Conservation (phyloP, 2,329 filamentous ascomycete species). For the Ophiostoma perfectum region DNA sequence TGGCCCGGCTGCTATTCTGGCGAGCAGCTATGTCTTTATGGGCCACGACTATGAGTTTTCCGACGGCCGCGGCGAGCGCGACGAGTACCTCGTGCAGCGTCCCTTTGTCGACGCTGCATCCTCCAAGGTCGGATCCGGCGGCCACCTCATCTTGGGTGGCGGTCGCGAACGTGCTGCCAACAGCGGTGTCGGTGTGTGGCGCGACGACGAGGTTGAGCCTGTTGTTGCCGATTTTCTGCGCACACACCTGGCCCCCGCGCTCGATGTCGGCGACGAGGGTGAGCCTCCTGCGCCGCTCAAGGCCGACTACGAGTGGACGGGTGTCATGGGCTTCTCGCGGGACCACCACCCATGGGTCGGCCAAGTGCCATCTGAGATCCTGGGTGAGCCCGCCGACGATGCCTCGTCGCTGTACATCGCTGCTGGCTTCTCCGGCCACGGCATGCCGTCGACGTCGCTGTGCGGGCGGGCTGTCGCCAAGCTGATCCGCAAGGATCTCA, state of each 20-base stretch:
- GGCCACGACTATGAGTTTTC: conserved; percentile 33
- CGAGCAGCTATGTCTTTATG: conserved; percentile 60
- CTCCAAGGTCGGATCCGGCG: conserved; percentile 31
- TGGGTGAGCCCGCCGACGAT: not conserved
- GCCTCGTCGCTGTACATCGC: conserved; percentile 48
- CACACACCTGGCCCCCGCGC: conserved; percentile 36
- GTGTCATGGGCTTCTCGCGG: conserved; percentile 70
- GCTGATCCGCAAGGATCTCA: conserved; percentile 43
- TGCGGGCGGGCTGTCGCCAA: conserved; percentile 59
- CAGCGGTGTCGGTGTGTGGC: conserved; percentile 39
- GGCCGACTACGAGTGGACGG: conserved; percentile 65
- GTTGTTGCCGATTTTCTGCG: conserved; percentile 53
- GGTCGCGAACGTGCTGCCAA: conserved; percentile 53
- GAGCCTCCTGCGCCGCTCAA: conserved; percentile 36
- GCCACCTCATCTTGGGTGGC: conserved; percentile 66
- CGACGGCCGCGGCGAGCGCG: conserved; percentile 38
- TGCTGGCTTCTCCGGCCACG: conserved; percentile 67
- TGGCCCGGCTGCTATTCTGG: conserved; percentile 33
- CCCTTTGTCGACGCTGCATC: conserved; percentile 32
- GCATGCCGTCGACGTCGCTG: conserved; percentile 68
- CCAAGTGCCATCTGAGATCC: conserved; percentile 45
- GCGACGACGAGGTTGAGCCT: conserved; percentile 35
- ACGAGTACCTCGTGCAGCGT: conserved; percentile 71
- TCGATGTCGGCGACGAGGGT: conserved; percentile 37
- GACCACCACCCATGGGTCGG: conserved; percentile 69